Evolutionary conservation across 179 eudicot species (phyloP), one percentile per base, ranked within the genome.

Genomic region (Beta lomatogona): DNA sequence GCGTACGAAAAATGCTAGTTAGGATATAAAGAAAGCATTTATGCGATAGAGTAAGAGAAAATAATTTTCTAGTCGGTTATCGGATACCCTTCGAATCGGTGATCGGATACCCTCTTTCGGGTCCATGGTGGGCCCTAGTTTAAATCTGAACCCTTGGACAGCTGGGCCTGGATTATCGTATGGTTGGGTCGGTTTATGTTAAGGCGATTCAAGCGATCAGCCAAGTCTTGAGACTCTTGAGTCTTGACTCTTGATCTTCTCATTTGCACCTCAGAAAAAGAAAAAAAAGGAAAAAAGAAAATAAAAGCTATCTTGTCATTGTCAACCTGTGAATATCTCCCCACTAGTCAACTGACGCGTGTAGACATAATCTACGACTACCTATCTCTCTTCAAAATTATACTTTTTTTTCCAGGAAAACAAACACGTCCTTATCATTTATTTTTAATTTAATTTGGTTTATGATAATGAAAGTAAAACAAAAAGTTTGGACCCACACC

Each of bases 401-500:
- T 25, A 4, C 45, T 16, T 4, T 22, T 54, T 73, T 73, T 18
- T 31, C 46, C 22, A 14, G 63, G 63, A 73, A 36, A 73, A 54
- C 63, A 55, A 73, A 73, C 63, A 73, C 45, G 48, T 31, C 77
- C 14, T 46, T 14, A 28, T 73, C 63, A 73, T 9, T 0, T 36
- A 12, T 4, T 60, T 1, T 58, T 36, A 3, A 12, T 31, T 18
- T 21, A 16, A 44, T 71, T 46, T 71, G 22, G 70, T 25, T 67
- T 61, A n/a, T 61, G 25, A 9, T 3, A 22, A 61, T n/a, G 25
- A 61, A 61, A 48, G 50, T 21, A 48, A 71, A n/a, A 5, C 12
- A 18, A 44, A 2, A 6, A 44, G 19, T 21, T 45, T 61, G 77
- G 77, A 13, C 77, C 77, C 77, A 73, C 71, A 13, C 77, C 77